phyloP scores from a whole-genome alignment of 164 flowering plant species.

The Houttuynia cordata region DNA sequence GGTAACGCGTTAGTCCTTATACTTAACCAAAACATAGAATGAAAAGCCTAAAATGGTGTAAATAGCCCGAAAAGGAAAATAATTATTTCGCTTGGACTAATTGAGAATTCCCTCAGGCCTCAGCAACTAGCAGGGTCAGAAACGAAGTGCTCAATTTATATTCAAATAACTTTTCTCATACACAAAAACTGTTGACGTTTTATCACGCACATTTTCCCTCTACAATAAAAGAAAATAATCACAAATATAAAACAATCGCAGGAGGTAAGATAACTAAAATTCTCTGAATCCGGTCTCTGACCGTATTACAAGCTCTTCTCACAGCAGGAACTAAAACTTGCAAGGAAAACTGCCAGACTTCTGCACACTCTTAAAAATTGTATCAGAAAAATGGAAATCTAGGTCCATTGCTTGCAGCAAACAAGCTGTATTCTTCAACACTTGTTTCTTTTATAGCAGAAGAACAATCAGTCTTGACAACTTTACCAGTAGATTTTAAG shows the following conservation, averaged over 20 bases:
- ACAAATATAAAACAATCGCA: slow-evolving; percentile 13
- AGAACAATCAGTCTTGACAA: slow-evolving; percentile 22
- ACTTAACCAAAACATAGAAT: no score
- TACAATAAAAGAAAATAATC: slow-evolving; percentile 13
- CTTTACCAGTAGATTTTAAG: slow-evolving; percentile 17
- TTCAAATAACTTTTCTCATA: neutral
- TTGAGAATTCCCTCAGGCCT: no score
- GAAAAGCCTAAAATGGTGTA: no score
- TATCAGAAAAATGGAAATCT: slow-evolving; percentile 62
- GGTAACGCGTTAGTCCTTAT: no score
- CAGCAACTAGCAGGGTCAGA: neutral
- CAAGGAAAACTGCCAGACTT: slow-evolving; percentile 19
- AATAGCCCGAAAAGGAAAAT: no score
- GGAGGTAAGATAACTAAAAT: slow-evolving; percentile 13
- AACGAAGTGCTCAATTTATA: neutral
- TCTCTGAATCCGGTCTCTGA: slow-evolving; percentile 27
- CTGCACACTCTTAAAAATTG: slow-evolving; percentile 11
- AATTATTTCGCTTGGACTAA: no score
- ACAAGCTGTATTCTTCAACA: slow-evolving; percentile 77
- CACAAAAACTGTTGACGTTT: neutral
- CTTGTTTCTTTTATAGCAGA: slow-evolving; percentile 41
- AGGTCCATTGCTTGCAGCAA: slow-evolving; percentile 58
- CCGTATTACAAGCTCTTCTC: slow-evolving; percentile 26
- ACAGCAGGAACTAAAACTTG: slow-evolving; percentile 10
- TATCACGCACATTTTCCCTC: slow-evolving; percentile 10